A percentile compares a stretch with the other conserved stretches of the same genome.
Evolutionary conservation across 148 eudicot genomes (phyloP).

Genomic region (Limonium bicolor): DNA sequence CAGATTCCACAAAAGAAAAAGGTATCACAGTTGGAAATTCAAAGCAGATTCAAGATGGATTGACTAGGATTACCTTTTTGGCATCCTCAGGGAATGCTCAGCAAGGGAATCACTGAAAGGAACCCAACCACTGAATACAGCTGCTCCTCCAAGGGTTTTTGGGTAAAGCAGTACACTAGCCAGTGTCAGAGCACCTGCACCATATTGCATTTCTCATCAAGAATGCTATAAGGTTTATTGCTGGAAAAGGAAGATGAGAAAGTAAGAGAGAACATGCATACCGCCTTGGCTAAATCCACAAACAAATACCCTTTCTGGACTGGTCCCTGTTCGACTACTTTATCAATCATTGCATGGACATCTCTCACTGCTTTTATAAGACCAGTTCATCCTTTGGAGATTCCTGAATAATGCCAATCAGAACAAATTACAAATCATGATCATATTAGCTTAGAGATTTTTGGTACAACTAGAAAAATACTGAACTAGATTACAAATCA

Average conservation of each 20-base stretch:
- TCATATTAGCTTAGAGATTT: too few relatives aligned
- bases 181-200: constrained; percentile 86
- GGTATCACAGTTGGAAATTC: neutral
- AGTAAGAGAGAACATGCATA: constrained; percentile 17
- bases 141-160: constrained; percentile 77
- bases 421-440: too few relatives aligned
- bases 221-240: too few relatives aligned
- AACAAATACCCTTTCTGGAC: constrained; percentile 78
- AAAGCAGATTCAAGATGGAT: neutral
- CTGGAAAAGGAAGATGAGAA: too few relatives aligned
- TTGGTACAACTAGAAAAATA: too few relatives aligned
- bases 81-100: constrained; percentile 59
- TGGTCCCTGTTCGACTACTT: constrained; percentile 69
- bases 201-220: too few relatives aligned
- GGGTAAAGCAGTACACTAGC: constrained; percentile 92
- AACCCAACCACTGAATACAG: constrained; percentile 98
- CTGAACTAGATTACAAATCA: too few relatives aligned
- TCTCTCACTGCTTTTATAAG: constrained; percentile 66
- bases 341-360: constrained; percentile 79
- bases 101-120: constrained; percentile 62
- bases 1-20: too few relatives aligned
- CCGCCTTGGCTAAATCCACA: constrained; percentile 99
- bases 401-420: constrained; percentile 39
- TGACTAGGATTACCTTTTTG: constrained; percentile 42
- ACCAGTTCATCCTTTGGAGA: constrained; percentile 67